Percentiles rank a stretch among this genome's conserved stretches.
phyloP scores from a whole-genome alignment of 2,329 filamentous ascomycete species.

The Lecanoromycetidae sp. region DNA sequence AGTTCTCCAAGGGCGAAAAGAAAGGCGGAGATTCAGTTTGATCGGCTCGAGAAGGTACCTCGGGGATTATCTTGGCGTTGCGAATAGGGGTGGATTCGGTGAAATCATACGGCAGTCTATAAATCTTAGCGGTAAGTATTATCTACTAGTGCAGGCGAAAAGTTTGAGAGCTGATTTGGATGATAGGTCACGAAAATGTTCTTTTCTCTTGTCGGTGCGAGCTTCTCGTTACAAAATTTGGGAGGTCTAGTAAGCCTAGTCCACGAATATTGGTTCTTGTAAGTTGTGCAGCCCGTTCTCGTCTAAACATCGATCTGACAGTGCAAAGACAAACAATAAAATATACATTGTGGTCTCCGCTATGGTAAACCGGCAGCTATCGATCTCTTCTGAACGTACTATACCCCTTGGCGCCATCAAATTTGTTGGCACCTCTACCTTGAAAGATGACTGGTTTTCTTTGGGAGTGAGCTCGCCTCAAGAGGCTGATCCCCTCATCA shows the following conservation, averaged over 20 bases:
- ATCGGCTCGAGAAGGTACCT: slow-evolving; percentile 84
- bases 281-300: slow-evolving; percentile 19
- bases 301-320: slow-evolving; percentile 16
- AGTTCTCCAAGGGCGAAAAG: slow-evolving; percentile 73
- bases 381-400: slow-evolving; percentile 69
- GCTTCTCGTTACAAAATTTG: slow-evolving; percentile 84
- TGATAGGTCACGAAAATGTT: slow-evolving; percentile 48
- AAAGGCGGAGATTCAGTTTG: slow-evolving; percentile 80
- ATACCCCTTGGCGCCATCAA: slow-evolving; percentile 81
- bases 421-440: slow-evolving; percentile 65
- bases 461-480: slow-evolving; percentile 79
- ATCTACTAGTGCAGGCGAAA: neutral
- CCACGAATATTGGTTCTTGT: slow-evolving; percentile 68
- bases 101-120: slow-evolving; percentile 67
- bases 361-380: slow-evolving; percentile 66
- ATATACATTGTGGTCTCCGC: slow-evolving; percentile 82
- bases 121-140: slow-evolving; percentile 48
- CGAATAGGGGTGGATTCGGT: slow-evolving; percentile 66
- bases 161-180: neutral
- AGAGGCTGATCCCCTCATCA: slow-evolving; percentile 85
- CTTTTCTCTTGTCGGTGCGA: slow-evolving; percentile 89
- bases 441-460: slow-evolving; percentile 95
- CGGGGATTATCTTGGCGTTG: slow-evolving; percentile 87
- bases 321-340: slow-evolving; percentile 57
- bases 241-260: slow-evolving; percentile 85